These are phyloP conservation scores for Stromatinia cepivora DNA, from an alignment of 2,329 filamentous ascomycete genomes.

Conservation along the genomic window DNA sequence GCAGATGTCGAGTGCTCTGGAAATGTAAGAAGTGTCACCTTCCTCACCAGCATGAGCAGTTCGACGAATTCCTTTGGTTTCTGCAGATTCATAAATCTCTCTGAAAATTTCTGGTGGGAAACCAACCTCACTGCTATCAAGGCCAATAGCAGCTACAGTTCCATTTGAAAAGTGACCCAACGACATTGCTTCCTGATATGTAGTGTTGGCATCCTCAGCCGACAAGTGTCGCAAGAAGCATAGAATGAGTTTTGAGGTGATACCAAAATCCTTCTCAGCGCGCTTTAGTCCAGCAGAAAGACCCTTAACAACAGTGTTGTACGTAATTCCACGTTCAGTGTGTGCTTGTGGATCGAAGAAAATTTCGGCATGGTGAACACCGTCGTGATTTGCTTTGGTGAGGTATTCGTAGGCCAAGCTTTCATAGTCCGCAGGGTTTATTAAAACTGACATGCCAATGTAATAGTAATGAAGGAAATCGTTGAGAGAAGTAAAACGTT, in stretches of 20 bases:
- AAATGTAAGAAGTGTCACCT: conserved; percentile 66
- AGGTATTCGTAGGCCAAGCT: conserved; percentile 73
- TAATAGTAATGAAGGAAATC: conserved; percentile 81
- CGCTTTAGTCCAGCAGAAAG: conserved; percentile 60
- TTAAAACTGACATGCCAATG: conserved; percentile 69
- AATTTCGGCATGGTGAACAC: conserved; percentile 71
- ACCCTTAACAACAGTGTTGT: conserved; percentile 63
- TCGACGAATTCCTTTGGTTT: conserved; percentile 54
- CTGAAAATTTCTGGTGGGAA: conserved; percentile 61
- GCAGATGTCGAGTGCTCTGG: conserved; percentile 61
- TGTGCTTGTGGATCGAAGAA: conserved; percentile 84
- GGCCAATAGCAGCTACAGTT: conserved; percentile 61
- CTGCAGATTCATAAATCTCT: conserved; percentile 59
- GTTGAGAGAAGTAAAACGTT: conserved; percentile 67
- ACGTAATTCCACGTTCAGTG: conserved; percentile 60
- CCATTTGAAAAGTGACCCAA: conserved; percentile 52
- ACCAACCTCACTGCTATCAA: conserved; percentile 64
- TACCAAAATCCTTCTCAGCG: conserved; percentile 61
- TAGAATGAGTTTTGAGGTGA: conserved; percentile 66
- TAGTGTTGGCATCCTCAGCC: conserved; percentile 53
- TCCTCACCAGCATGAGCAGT: conserved; percentile 79
- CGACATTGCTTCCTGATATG: conserved; percentile 47
- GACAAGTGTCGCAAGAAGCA: conserved; percentile 73
- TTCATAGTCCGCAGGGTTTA: conserved; percentile 67
- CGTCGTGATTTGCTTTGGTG: conserved; percentile 59